A percentile compares a stretch with the other conserved stretches of the same genome.
phyloP scores from a whole-genome alignment of 2,329 filamentous ascomycete species.

The Beauveria varroae region DNA sequence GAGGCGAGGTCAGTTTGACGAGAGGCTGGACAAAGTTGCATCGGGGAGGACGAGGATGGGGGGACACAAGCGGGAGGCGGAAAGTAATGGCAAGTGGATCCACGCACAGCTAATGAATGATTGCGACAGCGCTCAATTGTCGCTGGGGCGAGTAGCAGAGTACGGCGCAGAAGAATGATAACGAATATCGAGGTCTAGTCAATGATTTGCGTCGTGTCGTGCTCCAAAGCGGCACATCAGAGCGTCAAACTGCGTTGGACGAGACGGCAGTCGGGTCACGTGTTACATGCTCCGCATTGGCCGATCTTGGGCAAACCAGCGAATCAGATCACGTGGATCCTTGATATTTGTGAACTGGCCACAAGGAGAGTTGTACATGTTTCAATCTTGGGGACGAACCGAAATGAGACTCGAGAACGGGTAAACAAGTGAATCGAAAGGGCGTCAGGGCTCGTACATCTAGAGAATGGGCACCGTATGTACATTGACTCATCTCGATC shows the following conservation, averaged over 20 bases:
- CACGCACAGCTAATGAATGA: constrained; percentile 9
- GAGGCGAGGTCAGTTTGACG: background rate
- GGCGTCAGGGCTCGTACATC: background rate
- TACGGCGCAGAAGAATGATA: constrained; percentile 8
- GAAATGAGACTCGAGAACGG: too few relatives aligned
- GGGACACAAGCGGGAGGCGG: constrained; percentile 3
- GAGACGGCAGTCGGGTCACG: constrained; percentile 13
- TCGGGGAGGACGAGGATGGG: background rate
- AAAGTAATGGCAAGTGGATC: background rate
- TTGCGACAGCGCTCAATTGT: background rate
- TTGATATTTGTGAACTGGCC: background rate
- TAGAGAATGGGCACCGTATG: background rate
- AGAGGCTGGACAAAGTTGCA: constrained; percentile 7
- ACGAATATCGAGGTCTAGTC: constrained; percentile 9
- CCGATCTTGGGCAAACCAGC: background rate
- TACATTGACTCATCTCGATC: background rate
- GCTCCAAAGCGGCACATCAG: background rate
- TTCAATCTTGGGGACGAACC: background rate
- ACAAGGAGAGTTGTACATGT: background rate
- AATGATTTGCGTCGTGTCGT: constrained; percentile 12
- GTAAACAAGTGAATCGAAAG: background rate
- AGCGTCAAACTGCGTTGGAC: constrained; percentile 11
- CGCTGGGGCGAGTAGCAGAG: background rate
- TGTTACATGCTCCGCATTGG: constrained; percentile 9
- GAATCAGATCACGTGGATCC: constrained; percentile 6